phyloP scores from a whole-genome alignment of 768 basidiomycete genomes.

The Russula virescens region DNA sequence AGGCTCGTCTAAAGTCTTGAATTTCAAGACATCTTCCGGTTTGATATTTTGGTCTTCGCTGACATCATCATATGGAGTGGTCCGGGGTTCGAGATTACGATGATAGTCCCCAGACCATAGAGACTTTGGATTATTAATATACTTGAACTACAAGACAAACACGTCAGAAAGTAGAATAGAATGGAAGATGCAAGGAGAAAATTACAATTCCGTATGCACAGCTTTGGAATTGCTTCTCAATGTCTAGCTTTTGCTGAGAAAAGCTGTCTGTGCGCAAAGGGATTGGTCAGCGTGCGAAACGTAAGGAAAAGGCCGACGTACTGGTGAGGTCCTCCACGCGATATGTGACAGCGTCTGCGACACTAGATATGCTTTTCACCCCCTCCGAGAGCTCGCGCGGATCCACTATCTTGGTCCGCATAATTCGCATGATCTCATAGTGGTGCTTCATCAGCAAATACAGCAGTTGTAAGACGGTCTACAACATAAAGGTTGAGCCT shows the following conservation, averaged over 20 bases:
- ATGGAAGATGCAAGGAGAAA: not conserved
- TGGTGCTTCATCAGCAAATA: conserved; percentile 22
- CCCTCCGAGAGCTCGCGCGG: conserved; percentile 2
- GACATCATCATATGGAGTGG: conserved; percentile 8
- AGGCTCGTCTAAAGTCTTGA: conserved; percentile 3
- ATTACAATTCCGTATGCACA: conserved; percentile 25
- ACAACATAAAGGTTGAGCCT: not conserved
- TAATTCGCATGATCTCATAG: conserved; percentile 21
- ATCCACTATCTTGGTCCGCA: not conserved
- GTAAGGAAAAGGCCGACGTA: not conserved
- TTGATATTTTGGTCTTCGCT: conserved; percentile 9
- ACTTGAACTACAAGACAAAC: conserved; percentile 8
- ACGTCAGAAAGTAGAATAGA: not conserved
- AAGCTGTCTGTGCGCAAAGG: conserved; percentile 19
- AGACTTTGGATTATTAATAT: not conserved
- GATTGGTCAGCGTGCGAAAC: not conserved
- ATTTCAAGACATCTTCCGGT: conserved; percentile 9
- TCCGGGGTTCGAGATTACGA: not conserved
- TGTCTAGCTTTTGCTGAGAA: conserved; percentile 21
- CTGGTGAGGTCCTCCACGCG: conserved; percentile 9
- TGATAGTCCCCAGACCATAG: conserved; percentile 10
- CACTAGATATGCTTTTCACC: not conserved
- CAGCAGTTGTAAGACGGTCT: conserved; percentile 19
- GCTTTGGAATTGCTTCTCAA: conserved; percentile 20
- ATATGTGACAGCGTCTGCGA: not conserved